Evolutionary conservation across 192 early-diverging fungal species (phyloP).

Genomic region (Chytriomyces sp.): DNA sequence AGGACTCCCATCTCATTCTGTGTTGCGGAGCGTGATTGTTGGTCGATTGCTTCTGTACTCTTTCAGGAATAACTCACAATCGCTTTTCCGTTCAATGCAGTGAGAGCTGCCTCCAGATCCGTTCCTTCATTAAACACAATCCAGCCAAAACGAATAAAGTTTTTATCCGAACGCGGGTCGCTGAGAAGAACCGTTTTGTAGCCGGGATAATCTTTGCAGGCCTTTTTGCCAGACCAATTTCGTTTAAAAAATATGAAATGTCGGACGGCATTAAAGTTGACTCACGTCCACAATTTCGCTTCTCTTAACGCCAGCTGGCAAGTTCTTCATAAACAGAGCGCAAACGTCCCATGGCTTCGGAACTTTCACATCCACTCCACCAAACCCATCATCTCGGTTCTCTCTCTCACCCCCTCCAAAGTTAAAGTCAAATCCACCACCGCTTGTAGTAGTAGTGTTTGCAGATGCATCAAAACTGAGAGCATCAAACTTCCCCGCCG

Average conservation of each 20-base stretch:
- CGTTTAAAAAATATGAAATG: neutral
- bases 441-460: slow-evolving; percentile 37
- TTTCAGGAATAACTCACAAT: slow-evolving; percentile 34
- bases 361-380: slow-evolving; percentile 20
- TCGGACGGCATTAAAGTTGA: neutral
- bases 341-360: slow-evolving; percentile 34
- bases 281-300: slow-evolving; percentile 68
- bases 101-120: slow-evolving; percentile 74
- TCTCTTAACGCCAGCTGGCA: slow-evolving; percentile 73
- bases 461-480: slow-evolving; percentile 60
- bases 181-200: slow-evolving; percentile 85
- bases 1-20: slow-evolving; percentile 66
- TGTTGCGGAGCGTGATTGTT: neutral
- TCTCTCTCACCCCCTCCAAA: neutral
- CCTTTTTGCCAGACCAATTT: slow-evolving; percentile 41
- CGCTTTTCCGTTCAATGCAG: slow-evolving; percentile 63
- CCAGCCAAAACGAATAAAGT: slow-evolving; percentile 92
- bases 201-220: slow-evolving; percentile 72
- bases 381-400: slow-evolving; percentile 19
- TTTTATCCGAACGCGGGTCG: slow-evolving; percentile 82
- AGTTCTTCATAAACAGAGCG: slow-evolving; percentile 81
- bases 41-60: slow-evolving; percentile 30
- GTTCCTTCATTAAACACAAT: slow-evolving; percentile 84
- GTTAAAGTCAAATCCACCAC: neutral
- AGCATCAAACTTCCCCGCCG: slow-evolving; percentile 72